Base-by-base conservation (phyloP, 805 yeast species). In the Starmerella floris region DNA sequence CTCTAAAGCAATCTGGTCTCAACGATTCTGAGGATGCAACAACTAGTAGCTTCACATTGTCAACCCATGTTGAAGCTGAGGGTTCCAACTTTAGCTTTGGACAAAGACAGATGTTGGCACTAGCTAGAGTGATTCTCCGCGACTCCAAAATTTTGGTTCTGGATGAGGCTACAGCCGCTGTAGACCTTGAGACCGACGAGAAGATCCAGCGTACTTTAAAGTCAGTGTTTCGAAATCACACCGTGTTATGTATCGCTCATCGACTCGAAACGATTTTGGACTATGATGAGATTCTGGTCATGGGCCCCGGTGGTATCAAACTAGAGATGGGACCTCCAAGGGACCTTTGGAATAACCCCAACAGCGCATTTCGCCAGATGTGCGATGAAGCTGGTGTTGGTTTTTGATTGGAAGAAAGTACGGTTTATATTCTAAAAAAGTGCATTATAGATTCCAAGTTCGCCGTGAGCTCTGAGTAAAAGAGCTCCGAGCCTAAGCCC, bases 111-210 rank as follows among this genome's bases (percentile, higher is more conserved):
- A 43, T 48, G 45, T 35, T 48, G 3, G 48, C 70, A 4, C 62
- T 79, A 40, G 76, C 84, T 1, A 66, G 88, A 47, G 85, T 85
- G 0, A 60, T 79, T 34, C 82, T 77, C 20, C 68, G 82, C 44
- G 66, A 68, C 30, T 62, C 79, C 6, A 73, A 69, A 53, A 73
- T 79, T 40, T 58, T 79, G 41, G 71, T 79, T 39, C 56, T 79
- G 50, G 87, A 79, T 57, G 88, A 79, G 58, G 85, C 87, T 1
- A 79, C 88, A 0, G 76, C 83, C 0, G 70, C 78, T 30, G 85
- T 79, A 17, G 87, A 79, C 57, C 76, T 74, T 53, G 79, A 72
- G 51, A 79, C 85, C 0, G 87, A 79, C 57, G 62, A 70, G 4
- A 67, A 71, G 53, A 70, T 79, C 48, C 87, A 79, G 56, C 39